Evolutionary conservation across 495 filamentous ascomycete species (phyloP).

Genomic region (Daldinia loculata): DNA sequence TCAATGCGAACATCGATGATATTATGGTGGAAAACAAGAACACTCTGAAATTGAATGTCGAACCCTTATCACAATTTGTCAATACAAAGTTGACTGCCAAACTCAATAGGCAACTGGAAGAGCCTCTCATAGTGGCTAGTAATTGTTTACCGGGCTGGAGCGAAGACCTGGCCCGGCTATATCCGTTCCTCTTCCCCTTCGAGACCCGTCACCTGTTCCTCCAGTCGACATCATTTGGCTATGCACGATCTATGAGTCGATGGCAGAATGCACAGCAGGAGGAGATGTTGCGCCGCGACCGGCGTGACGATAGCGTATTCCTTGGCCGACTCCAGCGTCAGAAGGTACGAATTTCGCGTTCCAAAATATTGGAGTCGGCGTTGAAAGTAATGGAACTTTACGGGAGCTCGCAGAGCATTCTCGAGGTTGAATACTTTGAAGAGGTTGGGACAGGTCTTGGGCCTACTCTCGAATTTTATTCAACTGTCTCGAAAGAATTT

Average conservation of each 20-base stretch:
- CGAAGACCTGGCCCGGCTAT: conserved; percentile 93
- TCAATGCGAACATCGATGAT: conserved; percentile 95
- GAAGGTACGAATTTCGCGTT: conserved; percentile 94
- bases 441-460: conserved; percentile 97
- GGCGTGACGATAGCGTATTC: conserved; percentile 89
- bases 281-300: conserved; percentile 79
- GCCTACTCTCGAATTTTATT: conserved; percentile 98
- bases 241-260: conserved; percentile 94
- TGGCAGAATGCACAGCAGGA: conserved; percentile 93
- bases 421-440: conserved; percentile 99
- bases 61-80: conserved; percentile 94
- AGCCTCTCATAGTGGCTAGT: conserved; percentile 98
- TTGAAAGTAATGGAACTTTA: conserved; percentile 99
- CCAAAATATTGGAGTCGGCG: conserved; percentile 93
- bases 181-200: conserved; percentile 99
- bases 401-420: conserved; percentile 89
- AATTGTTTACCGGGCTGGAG: conserved; percentile 97
- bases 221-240: conserved; percentile 97
- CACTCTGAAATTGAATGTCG: conserved; percentile 71
- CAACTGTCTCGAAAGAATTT: conserved; percentile 96
- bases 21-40: conserved; percentile 90
- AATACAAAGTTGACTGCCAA: conserved; percentile 99
- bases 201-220: conserved; percentile 97
- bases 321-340: conserved; percentile 94
- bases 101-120: conserved; percentile 94